A percentile compares a stretch with the other conserved stretches of the same genome.
These are phyloP conservation scores for Spathaspora girioi DNA, from an alignment of 805 yeast species.

Conservation along the genomic window DNA sequence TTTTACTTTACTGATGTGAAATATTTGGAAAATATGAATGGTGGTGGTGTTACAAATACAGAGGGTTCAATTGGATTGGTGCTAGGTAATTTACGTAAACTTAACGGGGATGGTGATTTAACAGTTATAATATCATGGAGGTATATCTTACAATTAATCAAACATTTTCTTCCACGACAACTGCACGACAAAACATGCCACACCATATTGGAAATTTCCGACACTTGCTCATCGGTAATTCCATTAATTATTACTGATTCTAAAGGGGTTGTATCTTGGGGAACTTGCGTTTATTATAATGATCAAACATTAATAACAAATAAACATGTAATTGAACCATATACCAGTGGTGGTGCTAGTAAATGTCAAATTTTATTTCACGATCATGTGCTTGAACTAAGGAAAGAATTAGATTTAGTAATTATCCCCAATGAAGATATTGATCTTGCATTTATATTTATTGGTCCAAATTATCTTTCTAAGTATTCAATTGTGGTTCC, in stretches of 20 bases:
- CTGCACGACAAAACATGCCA: background rate
- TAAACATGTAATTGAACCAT: constrained; percentile 35
- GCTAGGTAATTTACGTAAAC: constrained; percentile 33
- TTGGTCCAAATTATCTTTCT: constrained; percentile 6
- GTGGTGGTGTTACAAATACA: constrained; percentile 25
- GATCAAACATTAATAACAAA: constrained; percentile 34
- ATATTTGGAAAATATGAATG: constrained; percentile 45
- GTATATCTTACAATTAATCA: constrained; percentile 8
- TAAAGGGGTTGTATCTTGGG: constrained; percentile 30
- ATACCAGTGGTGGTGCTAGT: constrained; percentile 1
- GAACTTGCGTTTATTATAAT: constrained; percentile 37
- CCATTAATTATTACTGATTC: constrained; percentile 13
- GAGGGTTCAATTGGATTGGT: constrained; percentile 33
- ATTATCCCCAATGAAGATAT: constrained; percentile 27
- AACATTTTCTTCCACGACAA: background rate
- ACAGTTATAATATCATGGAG: constrained; percentile 29
- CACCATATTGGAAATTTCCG: background rate
- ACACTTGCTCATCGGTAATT: constrained; percentile 5
- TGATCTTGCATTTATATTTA: constrained; percentile 36
- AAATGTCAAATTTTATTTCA: constrained; percentile 5
- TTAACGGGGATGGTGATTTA: constrained; percentile 46
- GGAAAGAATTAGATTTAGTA: background rate
- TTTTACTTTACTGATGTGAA: constrained; percentile 33
- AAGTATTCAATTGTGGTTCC: background rate
- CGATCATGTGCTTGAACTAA: background rate